phyloP scores from a whole-genome alignment of 2,329 filamentous ascomycete genomes.

The Pestalotiopsis sp. region DNA sequence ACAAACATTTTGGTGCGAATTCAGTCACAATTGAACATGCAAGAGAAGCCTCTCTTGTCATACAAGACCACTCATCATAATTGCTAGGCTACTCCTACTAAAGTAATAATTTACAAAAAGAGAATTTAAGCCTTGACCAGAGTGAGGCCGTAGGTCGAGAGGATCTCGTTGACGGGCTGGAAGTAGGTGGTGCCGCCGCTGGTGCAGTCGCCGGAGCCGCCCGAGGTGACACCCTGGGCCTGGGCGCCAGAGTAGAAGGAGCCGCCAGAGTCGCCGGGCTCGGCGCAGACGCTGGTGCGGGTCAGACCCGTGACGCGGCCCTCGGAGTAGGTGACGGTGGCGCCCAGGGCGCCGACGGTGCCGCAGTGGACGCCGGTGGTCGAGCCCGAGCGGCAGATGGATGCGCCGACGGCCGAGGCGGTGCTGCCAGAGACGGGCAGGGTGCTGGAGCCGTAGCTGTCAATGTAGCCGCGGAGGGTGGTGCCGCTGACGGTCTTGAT shows the following conservation, averaged over 20 bases:
- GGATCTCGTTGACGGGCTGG: constrained; percentile 41
- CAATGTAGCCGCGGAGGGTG: constrained; percentile 32
- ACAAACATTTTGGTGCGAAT: too few relatives aligned
- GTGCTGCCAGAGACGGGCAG: constrained; percentile 38
- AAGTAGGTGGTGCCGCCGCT: constrained; percentile 38
- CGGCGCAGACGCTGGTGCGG: constrained; percentile 39
- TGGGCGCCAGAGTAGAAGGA: constrained; percentile 39
- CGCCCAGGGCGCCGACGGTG: constrained; percentile 33
- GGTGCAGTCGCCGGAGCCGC: constrained; percentile 39
- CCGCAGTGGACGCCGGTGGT: constrained; percentile 41
- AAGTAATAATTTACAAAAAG: not conserved
- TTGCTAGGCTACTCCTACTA: not conserved
- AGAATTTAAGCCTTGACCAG: constrained; percentile 24
- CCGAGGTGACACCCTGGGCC: constrained; percentile 42
- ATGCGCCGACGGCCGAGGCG: constrained; percentile 32
- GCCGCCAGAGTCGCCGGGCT: constrained; percentile 42
- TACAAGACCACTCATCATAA: not conserved
- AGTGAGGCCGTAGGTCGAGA: constrained; percentile 36
- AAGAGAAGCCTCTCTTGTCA: too few relatives aligned
- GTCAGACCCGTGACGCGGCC: constrained; percentile 40
- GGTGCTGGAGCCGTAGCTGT: constrained; percentile 34
- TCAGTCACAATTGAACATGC: too few relatives aligned
- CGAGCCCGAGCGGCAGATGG: constrained; percentile 42
- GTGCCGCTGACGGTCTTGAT: constrained; percentile 34
- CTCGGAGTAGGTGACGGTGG: constrained; percentile 37